Conservation (phyloP, 2,329 filamentous ascomycete species). For the Colletotrichum echinochloae region DNA sequence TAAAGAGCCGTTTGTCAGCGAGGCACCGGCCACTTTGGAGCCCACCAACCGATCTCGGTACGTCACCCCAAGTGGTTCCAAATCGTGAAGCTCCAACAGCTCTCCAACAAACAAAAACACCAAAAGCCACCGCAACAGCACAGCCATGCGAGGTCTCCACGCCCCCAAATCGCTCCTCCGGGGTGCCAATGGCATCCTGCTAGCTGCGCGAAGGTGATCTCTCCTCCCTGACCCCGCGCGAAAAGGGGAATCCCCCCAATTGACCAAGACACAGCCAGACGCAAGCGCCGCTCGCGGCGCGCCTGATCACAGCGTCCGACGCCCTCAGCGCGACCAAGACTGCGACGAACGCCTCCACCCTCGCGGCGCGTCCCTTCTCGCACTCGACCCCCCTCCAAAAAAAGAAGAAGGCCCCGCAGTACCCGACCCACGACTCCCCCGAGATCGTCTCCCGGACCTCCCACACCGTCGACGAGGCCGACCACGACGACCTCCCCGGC, state of each 20-base stretch:
- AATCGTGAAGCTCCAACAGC: conserved; percentile 9
- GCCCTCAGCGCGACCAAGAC: not conserved
- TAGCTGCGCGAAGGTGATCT: conserved; percentile 23
- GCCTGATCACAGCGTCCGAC: conserved; percentile 22
- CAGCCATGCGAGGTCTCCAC: conserved; percentile 20
- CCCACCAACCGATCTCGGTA: not conserved
- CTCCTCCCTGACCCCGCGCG: not conserved
- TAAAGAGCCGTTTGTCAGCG: not conserved
- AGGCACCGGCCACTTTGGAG: not conserved
- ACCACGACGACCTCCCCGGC: conserved; percentile 40
- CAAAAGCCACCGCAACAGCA: not conserved
- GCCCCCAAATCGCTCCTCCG: conserved; percentile 20
- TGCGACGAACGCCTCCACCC: not conserved
- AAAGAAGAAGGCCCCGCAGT: conserved; percentile 50
- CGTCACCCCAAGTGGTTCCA: not conserved
- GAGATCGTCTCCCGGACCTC: conserved; percentile 38
- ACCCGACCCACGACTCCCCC: conserved; percentile 40
- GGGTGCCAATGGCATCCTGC: conserved; percentile 33
- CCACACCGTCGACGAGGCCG: conserved; percentile 42
- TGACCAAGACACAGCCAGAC: conserved; percentile 27
- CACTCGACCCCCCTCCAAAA: conserved; percentile 49
- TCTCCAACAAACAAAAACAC: conserved; percentile 1
- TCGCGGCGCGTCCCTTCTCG: conserved; percentile 47
- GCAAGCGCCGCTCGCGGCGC: conserved; percentile 19
- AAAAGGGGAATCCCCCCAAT: not conserved